phyloP scores from a whole-genome alignment of 345 rosid genomes.

The Fremontodendron californicum region DNA sequence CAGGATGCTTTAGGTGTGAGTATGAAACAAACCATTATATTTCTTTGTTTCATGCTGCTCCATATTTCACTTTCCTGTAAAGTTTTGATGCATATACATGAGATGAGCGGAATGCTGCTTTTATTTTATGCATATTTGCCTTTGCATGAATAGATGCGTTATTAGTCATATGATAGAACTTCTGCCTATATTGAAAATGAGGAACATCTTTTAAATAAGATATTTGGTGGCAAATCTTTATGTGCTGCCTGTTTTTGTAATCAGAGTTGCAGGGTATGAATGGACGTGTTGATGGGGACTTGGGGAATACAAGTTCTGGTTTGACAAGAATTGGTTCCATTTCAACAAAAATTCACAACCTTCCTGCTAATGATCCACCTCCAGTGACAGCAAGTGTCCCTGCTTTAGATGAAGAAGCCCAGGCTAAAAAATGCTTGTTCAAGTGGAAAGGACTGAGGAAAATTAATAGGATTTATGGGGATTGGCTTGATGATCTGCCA shows the following conservation, averaged over 20 bases:
- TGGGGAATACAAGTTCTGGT: conserved; percentile 24
- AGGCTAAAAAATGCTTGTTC: conserved; percentile 52
- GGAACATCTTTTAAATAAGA: not conserved
- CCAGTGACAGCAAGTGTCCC: conserved; percentile 32
- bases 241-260: conserved; percentile 11
- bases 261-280: conserved; percentile 57
- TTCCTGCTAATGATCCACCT: conserved; percentile 36
- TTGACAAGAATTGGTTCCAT: conserved; percentile 27
- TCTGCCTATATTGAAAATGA: not conserved
- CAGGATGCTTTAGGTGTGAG: not conserved
- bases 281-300: conserved; percentile 63
- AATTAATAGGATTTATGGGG: conserved; percentile 79
- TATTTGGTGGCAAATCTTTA: not conserved
- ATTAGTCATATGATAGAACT: not conserved
- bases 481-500: conserved; percentile 93
- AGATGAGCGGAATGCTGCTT: not conserved
- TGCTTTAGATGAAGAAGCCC: conserved; percentile 43
- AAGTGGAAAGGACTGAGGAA: conserved; percentile 85
- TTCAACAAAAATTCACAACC: conserved; percentile 36
- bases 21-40: not conserved
- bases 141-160: not conserved
- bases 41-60: not conserved
- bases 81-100: not conserved
- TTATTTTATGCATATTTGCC: not conserved
- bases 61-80: not conserved